Evolutionary conservation across 306 rosid species (phyloP).

Genomic region (Castanospermum australe): DNA sequence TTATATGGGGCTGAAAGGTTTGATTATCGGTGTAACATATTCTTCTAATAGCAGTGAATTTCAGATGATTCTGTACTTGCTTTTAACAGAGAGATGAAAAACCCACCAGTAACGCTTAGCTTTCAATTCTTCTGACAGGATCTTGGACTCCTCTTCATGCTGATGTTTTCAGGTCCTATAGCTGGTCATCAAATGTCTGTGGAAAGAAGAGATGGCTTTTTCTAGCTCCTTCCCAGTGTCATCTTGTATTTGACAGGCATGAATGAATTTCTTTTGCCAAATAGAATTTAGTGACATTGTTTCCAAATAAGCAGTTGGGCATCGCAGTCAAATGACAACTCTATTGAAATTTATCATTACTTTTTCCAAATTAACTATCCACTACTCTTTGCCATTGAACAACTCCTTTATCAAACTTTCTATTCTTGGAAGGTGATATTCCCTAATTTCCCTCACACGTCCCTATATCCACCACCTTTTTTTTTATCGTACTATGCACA

Average conservation of each 20-base stretch:
- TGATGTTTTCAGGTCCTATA: conserved; percentile 93
- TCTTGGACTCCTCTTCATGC: conserved; percentile 99
- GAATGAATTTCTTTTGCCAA: conserved; percentile 27
- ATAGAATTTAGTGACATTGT: neutral
- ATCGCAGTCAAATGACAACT: neutral
- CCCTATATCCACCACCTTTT: neutral
- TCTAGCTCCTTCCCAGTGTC: conserved; percentile 76
- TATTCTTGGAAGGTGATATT: neutral
- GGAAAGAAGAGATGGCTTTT: conserved; percentile 94
- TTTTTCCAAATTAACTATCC: neutral
- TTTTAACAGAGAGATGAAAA: conserved; percentile 19
- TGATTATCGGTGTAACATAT: conserved; percentile 11
- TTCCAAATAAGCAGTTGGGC: neutral
- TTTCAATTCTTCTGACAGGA: conserved; percentile 53
- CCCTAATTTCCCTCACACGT: neutral
- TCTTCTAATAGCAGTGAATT: neutral
- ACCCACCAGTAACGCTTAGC: conserved; percentile 16
- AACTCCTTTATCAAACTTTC: neutral
- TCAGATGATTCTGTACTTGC: neutral
- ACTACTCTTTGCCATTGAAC: neutral
- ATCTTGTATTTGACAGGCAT: conserved; percentile 84
- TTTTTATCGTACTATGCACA: neutral
- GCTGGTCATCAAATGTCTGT: conserved; percentile 93
- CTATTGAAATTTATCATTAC: neutral
- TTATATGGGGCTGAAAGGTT: conserved; percentile 92